phyloP scores from a whole-genome alignment of 2,329 filamentous ascomycete species.

The Beauveria scarabaeidicola region DNA sequence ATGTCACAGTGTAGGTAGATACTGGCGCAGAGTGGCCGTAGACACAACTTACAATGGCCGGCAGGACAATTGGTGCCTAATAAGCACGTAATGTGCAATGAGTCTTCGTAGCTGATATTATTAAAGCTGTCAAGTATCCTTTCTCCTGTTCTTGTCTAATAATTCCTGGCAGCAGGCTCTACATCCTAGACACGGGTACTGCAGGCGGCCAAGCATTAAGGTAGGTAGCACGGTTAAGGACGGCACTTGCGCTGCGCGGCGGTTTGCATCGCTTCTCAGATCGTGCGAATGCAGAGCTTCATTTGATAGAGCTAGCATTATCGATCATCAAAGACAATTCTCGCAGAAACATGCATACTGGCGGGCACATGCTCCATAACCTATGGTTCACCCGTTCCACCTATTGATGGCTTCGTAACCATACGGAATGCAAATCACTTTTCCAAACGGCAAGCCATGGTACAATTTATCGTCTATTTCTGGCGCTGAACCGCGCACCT shows the following conservation, averaged over 20 bases:
- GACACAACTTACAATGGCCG: background rate
- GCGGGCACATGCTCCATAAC: background rate
- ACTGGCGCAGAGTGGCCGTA: too few relatives aligned
- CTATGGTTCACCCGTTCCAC: background rate
- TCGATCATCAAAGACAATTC: background rate
- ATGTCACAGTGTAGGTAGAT: background rate
- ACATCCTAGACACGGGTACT: background rate
- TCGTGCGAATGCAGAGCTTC: background rate
- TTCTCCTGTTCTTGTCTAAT: background rate
- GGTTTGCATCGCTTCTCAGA: background rate
- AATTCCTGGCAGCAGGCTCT: background rate
- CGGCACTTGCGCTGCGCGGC: background rate
- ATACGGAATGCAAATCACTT: background rate
- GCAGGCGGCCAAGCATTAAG: background rate
- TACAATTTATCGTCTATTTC: conserved; percentile 6
- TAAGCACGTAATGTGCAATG: too few relatives aligned
- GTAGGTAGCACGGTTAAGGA: background rate
- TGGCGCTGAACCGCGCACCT: background rate
- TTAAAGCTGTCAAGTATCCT: too few relatives aligned
- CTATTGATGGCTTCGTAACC: background rate
- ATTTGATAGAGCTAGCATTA: background rate
- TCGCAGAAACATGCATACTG: background rate
- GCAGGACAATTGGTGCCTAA: background rate
- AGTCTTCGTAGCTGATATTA: too few relatives aligned
- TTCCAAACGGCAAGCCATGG: background rate